Conservation (phyloP, 2,329 filamentous ascomycete species). For the Colletotrichum plurivorum region DNA sequence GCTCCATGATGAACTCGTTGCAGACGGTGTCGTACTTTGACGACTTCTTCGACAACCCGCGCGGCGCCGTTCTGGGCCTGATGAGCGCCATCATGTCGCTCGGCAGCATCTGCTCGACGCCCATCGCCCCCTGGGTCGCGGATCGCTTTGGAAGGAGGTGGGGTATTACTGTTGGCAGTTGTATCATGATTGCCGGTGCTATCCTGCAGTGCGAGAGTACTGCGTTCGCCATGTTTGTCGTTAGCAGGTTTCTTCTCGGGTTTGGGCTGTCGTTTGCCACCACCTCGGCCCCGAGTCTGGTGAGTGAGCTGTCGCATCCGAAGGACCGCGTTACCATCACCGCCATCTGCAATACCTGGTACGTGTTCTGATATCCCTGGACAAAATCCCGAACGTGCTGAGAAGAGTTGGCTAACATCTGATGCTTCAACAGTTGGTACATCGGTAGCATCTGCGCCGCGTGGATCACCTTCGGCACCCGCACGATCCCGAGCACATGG, state of each 20-base stretch:
- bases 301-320: slow-evolving; percentile 67
- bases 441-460: slow-evolving; percentile 60
- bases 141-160: slow-evolving; percentile 49
- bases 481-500: slow-evolving; percentile 55
- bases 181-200: slow-evolving; percentile 50
- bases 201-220: slow-evolving; percentile 48
- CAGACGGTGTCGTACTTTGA: slow-evolving; percentile 60
- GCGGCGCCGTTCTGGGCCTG: slow-evolving; percentile 48
- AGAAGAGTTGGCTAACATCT: neutral
- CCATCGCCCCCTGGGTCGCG: slow-evolving; percentile 50
- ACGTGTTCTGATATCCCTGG: neutral
- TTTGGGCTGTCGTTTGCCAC: slow-evolving; percentile 68
- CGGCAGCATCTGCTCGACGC: slow-evolving; percentile 57
- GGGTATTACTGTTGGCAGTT: slow-evolving; percentile 49
- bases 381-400: neutral
- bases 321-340: slow-evolving; percentile 67
- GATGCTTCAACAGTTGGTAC: slow-evolving; percentile 56
- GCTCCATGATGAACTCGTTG: slow-evolving; percentile 64
- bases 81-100: slow-evolving; percentile 62
- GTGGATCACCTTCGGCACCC: slow-evolving; percentile 60
- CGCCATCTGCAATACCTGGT: slow-evolving; percentile 64
- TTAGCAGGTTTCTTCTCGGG: slow-evolving; percentile 66
- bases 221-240: slow-evolving; percentile 63
- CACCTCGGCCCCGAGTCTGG: slow-evolving; percentile 63
- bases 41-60: slow-evolving; percentile 54